These are phyloP conservation scores for Alternaria sp. DNA, from an alignment of 2,329 filamentous ascomycete species.

Conservation along the genomic window DNA sequence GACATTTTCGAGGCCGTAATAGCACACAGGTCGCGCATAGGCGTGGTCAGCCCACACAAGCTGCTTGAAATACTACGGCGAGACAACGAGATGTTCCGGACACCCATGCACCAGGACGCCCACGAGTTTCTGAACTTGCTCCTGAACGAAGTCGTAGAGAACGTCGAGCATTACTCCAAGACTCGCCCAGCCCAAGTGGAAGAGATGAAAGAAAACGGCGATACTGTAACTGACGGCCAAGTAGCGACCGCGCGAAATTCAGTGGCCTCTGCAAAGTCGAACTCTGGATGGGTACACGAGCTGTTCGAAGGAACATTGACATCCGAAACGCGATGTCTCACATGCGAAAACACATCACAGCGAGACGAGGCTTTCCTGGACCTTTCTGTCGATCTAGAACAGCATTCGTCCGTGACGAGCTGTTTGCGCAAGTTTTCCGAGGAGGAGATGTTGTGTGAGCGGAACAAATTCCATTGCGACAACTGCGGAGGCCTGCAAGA, in stretches of 20 bases:
- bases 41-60: conserved; percentile 88
- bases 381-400: conserved; percentile 91
- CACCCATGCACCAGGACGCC: conserved; percentile 97
- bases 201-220: conserved; percentile 38
- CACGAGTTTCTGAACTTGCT: conserved; percentile 96
- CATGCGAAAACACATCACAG: conserved; percentile 94
- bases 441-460: conserved; percentile 95
- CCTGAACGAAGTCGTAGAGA: conserved; percentile 94
- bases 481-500: conserved; percentile 96
- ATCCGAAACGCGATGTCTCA: conserved; percentile 95
- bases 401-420: conserved; percentile 95
- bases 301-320: conserved; percentile 94
- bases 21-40: conserved; percentile 79
- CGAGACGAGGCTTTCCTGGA: conserved; percentile 96
- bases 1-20: conserved; percentile 95
- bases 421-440: conserved; percentile 96
- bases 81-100: conserved; percentile 97
- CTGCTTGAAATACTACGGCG: conserved; percentile 93
- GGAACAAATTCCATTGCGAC: conserved; percentile 99
- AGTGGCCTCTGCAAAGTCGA: conserved; percentile 34
- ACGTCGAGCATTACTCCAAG: conserved; percentile 87
- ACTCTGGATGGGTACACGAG: conserved; percentile 86
- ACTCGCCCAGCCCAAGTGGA: conserved; percentile 59
- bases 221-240: conserved; percentile 28
- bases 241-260: conserved; percentile 35